Percentiles rank a stretch among this genome's conserved stretches.
Evolutionary conservation across 169 alveolate species (phyloP).

Genomic region (Cardiosporidium cionae): DNA sequence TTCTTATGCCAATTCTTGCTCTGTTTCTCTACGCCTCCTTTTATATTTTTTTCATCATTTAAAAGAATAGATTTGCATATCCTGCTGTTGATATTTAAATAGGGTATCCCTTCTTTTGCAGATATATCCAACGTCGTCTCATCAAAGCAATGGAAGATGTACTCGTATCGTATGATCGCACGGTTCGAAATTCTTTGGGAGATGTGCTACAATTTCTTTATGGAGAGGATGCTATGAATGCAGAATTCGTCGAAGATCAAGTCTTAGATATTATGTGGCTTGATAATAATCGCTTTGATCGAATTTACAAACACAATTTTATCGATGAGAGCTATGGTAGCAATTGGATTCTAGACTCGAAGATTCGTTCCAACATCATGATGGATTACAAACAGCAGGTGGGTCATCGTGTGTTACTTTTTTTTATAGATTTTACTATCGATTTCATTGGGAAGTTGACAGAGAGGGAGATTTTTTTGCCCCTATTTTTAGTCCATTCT

Average conservation of each 20-base stretch:
- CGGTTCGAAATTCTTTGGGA: conserved; percentile 93
- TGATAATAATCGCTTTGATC: conserved; percentile 72
- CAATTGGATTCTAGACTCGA: conserved; percentile 58
- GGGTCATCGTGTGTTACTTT: too few relatives aligned
- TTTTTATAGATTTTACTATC: too few relatives aligned
- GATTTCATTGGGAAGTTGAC: too few relatives aligned
- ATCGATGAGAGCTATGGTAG: conserved; percentile 50
- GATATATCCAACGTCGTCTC: conserved; percentile 95
- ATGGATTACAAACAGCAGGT: conserved; percentile 63
- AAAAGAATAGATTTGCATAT: not conserved
- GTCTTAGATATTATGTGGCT: conserved; percentile 79
- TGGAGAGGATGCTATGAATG: conserved; percentile 99
- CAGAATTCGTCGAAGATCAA: conserved; percentile 97
- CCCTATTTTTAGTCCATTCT: conserved; percentile 54
- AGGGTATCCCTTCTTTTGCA: not conserved
- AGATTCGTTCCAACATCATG: conserved; percentile 39
- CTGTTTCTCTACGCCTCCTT: not conserved
- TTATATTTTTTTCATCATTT: not conserved
- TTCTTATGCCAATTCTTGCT: not conserved
- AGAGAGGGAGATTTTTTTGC: too few relatives aligned
- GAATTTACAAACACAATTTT: conserved; percentile 56
- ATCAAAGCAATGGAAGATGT: conserved; percentile 99
- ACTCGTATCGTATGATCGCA: conserved; percentile 96
- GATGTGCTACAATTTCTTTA: conserved; percentile 94
- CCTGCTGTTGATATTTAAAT: not conserved